These are phyloP conservation scores for Lentinula aciculospora DNA, from an alignment of 768 basidiomycete genomes.

Conservation along the genomic window DNA sequence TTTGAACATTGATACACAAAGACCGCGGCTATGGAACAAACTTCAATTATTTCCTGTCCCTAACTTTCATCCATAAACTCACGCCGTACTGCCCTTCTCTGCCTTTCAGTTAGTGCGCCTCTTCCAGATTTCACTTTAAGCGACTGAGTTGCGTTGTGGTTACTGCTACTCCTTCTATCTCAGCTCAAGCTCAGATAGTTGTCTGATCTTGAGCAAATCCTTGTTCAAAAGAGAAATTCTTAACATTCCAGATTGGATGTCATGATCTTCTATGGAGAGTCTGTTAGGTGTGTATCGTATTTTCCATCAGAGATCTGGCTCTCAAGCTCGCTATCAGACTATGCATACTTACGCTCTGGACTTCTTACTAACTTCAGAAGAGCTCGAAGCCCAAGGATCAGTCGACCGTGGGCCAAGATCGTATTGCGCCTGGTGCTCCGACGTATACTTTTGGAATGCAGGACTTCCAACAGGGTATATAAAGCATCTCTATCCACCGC, in stretches of 20 bases:
- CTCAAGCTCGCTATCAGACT: neutral
- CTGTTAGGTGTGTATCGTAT: neutral
- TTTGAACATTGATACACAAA: neutral
- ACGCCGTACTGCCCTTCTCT: neutral
- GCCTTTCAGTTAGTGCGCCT: neutral
- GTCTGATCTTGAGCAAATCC: neutral
- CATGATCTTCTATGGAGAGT: neutral
- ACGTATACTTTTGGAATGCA: neutral
- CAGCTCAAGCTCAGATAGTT: neutral
- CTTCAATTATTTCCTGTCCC: neutral
- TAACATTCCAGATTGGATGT: neutral
- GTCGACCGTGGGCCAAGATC: too few relatives aligned
- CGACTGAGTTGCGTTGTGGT: neutral
- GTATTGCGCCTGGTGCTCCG: neutral
- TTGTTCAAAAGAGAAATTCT: neutral
- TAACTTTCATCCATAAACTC: neutral
- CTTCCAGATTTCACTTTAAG: neutral
- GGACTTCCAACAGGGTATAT: neutral
- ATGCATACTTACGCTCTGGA: neutral
- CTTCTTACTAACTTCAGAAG: neutral
- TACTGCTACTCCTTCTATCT: neutral
- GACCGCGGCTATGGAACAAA: neutral
- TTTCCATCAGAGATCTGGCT: neutral
- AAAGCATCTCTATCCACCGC: neutral
- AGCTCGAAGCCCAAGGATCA: neutral